phyloP scores from a whole-genome alignment of 106 monocot genomes.

The Gastrodia elata region DNA sequence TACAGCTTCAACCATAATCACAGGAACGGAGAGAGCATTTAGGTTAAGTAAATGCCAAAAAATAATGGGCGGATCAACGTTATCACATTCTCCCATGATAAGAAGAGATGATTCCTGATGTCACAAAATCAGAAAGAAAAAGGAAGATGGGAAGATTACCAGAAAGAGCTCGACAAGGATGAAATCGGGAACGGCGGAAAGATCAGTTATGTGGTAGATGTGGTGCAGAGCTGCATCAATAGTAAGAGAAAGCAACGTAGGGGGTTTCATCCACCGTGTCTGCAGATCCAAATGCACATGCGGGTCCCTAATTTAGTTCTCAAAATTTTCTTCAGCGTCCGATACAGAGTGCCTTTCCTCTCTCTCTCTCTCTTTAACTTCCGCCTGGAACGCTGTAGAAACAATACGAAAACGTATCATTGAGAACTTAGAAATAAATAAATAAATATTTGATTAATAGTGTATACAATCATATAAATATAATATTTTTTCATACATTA shows the following conservation, averaged over 20 bases:
- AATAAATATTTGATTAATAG: too few species aligned
- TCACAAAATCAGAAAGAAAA: background rate
- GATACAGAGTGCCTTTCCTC: background rate
- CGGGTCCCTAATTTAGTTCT: too few species aligned
- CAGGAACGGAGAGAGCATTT: background rate
- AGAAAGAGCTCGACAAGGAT: conserved; percentile 56
- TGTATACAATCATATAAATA: too few species aligned
- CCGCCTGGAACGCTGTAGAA: background rate
- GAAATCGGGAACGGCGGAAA: conserved; percentile 57
- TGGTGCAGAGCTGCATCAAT: conserved; percentile 50
- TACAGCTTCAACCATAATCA: background rate
- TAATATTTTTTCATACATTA: too few species aligned
- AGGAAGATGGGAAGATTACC: conserved; percentile 13
- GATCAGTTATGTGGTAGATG: conserved; percentile 57
- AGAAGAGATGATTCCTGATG: background rate
- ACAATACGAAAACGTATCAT: too few species aligned
- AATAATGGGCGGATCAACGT: background rate
- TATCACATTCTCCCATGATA: background rate
- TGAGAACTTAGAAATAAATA: too few species aligned
- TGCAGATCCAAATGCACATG: background rate
- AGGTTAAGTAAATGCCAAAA: background rate
- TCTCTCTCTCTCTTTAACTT: conserved; percentile 7
- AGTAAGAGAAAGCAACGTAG: conserved; percentile 56
- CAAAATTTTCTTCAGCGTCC: too few species aligned
- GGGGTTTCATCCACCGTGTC: conserved; percentile 16